Percentiles rank a stretch among this genome's conserved stretches.
Conservation (phyloP, 208 protist genomes). For the Wallacemonas sp. region DNA sequence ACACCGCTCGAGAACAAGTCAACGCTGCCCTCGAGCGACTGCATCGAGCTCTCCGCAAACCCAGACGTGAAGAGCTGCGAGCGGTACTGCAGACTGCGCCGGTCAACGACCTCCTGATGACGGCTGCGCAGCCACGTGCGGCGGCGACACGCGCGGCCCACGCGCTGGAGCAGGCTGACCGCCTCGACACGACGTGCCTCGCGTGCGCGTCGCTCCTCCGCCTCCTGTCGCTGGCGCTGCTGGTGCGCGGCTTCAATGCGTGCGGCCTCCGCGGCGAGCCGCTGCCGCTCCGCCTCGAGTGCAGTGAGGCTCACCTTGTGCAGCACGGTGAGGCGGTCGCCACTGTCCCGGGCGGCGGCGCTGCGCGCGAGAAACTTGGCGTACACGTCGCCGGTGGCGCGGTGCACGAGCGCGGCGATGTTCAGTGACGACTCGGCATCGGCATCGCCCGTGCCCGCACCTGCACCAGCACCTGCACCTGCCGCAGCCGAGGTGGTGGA, state of each 20-base stretch:
- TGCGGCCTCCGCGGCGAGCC: conserved; percentile 34
- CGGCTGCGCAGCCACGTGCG: conserved; percentile 34
- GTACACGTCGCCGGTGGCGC: conserved; percentile 44
- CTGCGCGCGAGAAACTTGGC: conserved; percentile 24
- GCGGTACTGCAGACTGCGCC: conserved; percentile 24
- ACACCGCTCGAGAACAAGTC: neutral
- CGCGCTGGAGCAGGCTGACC: conserved; percentile 52
- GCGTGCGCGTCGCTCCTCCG: conserved; percentile 37
- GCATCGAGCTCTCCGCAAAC: conserved; percentile 6
- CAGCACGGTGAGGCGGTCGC: conserved; percentile 50
- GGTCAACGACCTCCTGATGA: conserved; percentile 15
- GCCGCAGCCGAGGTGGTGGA: too few species aligned
- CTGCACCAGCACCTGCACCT: too few species aligned
- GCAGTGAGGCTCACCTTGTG: conserved; percentile 50
- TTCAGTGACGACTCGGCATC: neutral
- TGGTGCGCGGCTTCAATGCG: conserved; percentile 22
- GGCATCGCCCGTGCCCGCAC: conserved; percentile 13
- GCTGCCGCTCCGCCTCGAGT: conserved; percentile 28
- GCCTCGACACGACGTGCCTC: conserved; percentile 42
- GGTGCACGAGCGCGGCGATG: conserved; percentile 28
- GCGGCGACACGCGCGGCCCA: conserved; percentile 44
- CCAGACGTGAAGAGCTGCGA: conserved; percentile 19
- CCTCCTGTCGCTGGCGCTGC: conserved; percentile 25
- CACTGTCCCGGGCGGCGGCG: conserved; percentile 24
- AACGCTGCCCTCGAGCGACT: neutral